Conservation (phyloP, 768 basidiomycete genomes). For the Ephemerocybe angulata region DNA sequence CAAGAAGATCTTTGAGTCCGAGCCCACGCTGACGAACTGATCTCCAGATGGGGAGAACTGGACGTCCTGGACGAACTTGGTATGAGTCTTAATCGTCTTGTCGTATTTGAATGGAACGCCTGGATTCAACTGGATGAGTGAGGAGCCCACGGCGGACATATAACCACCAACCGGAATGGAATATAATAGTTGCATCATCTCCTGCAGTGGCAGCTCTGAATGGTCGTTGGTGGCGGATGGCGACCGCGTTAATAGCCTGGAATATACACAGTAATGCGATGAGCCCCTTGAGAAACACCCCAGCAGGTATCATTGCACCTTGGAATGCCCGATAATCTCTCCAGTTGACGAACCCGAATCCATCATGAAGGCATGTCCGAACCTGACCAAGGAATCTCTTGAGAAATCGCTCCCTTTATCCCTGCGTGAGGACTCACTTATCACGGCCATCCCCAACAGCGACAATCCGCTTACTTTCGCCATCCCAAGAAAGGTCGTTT, state of each 20-base stretch:
- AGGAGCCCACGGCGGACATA: too few species aligned
- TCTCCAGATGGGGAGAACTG: constrained; percentile 79
- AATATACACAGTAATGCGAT: background rate
- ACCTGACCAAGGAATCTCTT: constrained; percentile 42
- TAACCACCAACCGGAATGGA: constrained; percentile 78
- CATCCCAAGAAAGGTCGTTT: constrained; percentile 95
- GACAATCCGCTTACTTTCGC: constrained; percentile 93
- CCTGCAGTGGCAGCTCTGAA: constrained; percentile 87
- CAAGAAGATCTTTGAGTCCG: constrained; percentile 81
- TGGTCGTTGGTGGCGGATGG: constrained; percentile 84
- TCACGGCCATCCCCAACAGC: constrained; percentile 91
- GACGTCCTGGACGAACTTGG: constrained; percentile 90
- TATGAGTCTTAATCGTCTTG: constrained; percentile 87
- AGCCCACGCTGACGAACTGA: constrained; percentile 83
- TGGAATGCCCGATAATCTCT: constrained; percentile 86
- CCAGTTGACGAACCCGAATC: constrained; percentile 83
- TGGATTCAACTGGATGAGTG: too few species aligned
- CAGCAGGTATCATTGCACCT: constrained; percentile 46
- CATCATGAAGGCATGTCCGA: constrained; percentile 79
- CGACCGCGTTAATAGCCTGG: constrained; percentile 84
- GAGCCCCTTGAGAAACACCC: background rate
- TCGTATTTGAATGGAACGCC: constrained; percentile 88
- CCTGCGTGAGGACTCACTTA: constrained; percentile 46
- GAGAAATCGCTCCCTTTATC: background rate
- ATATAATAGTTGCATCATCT: constrained; percentile 78